Evolutionary conservation across 495 filamentous ascomycete species (phyloP).

Genomic region (Talaromyces borbonicus): DNA sequence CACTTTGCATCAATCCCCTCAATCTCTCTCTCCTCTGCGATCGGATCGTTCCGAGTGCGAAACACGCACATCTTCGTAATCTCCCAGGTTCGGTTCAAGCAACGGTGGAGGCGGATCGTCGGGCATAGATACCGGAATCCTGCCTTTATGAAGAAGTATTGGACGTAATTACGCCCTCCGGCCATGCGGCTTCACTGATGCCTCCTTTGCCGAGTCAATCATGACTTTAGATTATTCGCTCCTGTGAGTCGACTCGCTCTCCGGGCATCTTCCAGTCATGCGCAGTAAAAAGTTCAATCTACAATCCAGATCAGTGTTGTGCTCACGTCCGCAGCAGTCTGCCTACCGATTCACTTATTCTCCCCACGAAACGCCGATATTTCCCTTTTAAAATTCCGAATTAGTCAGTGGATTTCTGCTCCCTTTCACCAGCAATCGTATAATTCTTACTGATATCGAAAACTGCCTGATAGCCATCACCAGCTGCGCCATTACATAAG

Average conservation of each 20-base stretch:
- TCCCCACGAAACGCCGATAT: constrained; percentile 58
- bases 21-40: no score
- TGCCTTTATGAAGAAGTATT: no score
- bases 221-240: constrained; percentile 39
- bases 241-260: constrained; percentile 18
- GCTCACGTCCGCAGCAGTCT: constrained; percentile 34
- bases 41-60: no score
- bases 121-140: no score
- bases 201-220: constrained; percentile 15
- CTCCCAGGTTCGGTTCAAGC: no score
- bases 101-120: no score
- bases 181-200: constrained; percentile 8
- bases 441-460: neutral
- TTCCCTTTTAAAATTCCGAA: constrained; percentile 67
- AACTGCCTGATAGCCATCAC: constrained; percentile 56
- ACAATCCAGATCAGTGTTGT: neutral
- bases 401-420: constrained; percentile 44
- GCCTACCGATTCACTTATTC: constrained; percentile 49
- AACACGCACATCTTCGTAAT: no score
- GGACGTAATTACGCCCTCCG: neutral
- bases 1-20: no score
- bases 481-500: constrained; percentile 89
- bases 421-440: constrained; percentile 7
- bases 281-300: no score
- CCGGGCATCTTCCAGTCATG: neutral